These are phyloP conservation scores for Solanum rostratum DNA, from an alignment of 257 asterid genomes.

Conservation along the genomic window DNA sequence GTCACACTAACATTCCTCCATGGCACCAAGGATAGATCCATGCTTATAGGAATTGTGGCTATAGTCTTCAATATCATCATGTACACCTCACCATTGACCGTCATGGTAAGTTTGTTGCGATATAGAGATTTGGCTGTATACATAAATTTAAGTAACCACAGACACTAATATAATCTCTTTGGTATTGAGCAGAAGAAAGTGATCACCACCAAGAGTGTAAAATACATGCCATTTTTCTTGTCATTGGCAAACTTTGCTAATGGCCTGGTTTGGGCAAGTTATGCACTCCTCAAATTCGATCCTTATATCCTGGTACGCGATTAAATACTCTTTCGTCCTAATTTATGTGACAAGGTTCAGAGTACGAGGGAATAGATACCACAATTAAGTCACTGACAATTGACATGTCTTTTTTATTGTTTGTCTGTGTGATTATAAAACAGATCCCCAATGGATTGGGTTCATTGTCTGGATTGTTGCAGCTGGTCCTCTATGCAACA, in stretches of 20 bases:
- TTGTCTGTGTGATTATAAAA: not conserved
- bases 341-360: not conserved
- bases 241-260: slow-evolving; percentile 2
- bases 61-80: slow-evolving; percentile 35
- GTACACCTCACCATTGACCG: slow-evolving; percentile 54
- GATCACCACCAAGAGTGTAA: slow-evolving; percentile 1
- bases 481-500: slow-evolving; percentile 23
- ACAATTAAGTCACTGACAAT: not conserved
- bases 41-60: slow-evolving; percentile 35
- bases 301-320: not conserved
- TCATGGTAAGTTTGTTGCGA: slow-evolving; percentile 32
- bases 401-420: not conserved
- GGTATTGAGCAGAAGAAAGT: not conserved
- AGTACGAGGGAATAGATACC: not conserved
- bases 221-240: slow-evolving; percentile 6
- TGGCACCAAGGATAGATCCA: slow-evolving; percentile 24
- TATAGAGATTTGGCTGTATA: not conserved
- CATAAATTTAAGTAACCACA: not conserved
- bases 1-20: slow-evolving; percentile 31
- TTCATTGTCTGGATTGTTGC: slow-evolving; percentile 30
- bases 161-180: not conserved
- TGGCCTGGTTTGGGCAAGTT: not conserved
- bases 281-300: slow-evolving; percentile 2
- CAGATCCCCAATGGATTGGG: slow-evolving; percentile 55
- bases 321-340: not conserved